Evolutionary conservation across 2,329 filamentous ascomycete species (phyloP), one percentile per base, ranked within the genome.

Genomic region (Xylaria arbuscula): DNA sequence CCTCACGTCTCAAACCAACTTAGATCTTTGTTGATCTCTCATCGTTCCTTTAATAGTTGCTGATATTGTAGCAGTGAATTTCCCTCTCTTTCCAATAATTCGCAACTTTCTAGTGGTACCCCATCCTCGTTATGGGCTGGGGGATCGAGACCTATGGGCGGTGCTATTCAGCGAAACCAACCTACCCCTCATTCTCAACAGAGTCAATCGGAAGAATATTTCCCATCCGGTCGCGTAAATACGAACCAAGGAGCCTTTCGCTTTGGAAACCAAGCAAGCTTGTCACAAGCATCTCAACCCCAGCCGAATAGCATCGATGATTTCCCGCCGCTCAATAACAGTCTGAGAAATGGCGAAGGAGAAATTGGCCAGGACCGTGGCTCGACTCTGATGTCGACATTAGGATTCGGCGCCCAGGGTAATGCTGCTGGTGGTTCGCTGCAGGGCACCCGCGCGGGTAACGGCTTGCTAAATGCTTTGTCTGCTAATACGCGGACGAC

Each of bases 391-490:
- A 85, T 89, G 81, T 84, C 85, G 28, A 85, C 83, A 54, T 74
- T 88, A 60, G 85, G 84, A 7, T 89, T 90, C 68, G 84, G 83
- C 48, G 79, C 83, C 24, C 86, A 85, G 71, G 80, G 79, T 28
- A 80, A 80, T 58, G 77, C 80, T 4, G 71, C 82, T 67, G 77
- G 79, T 50, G 75, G 77, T 48, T 70, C 81, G 22, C 75, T 81
- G 61, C 82, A 82, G 64, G 78, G 79, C 48, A 83, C 80, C 65
- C 81, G 87, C 64, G 77, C 78, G 22, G 88, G 85, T 13, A 91
- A 91, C 74, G 88, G 88, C 9, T 81, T 91, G 47, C 79, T 91
- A 54, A 90, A 89, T 74, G 89, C 88, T 3, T 79, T 91, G n/a
- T 89, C 88, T 51, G 87, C 87, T 5, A 90, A 86, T 70, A 85